phyloP scores from a whole-genome alignment of 495 filamentous ascomycete genomes.

The Aspergillus heteromorphus region DNA sequence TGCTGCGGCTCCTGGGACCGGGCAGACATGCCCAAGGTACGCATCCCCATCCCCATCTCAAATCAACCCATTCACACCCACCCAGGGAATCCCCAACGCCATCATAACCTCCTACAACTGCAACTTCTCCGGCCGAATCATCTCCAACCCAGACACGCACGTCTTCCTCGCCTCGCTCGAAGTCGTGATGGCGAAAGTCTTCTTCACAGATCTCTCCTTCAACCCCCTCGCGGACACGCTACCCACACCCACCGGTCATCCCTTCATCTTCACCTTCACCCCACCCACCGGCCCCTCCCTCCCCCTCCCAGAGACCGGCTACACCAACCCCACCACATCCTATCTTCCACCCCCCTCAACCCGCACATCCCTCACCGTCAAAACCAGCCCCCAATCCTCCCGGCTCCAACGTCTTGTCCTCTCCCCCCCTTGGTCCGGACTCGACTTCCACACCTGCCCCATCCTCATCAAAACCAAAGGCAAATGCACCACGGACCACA shows the following conservation, averaged over 20 bases:
- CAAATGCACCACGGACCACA: constrained; percentile 94
- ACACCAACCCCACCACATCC: constrained; percentile 60
- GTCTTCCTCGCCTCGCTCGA: background rate
- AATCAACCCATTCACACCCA: background rate
- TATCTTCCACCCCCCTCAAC: constrained; percentile 75
- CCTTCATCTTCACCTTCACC: background rate
- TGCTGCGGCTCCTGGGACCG: background rate
- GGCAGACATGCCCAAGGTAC: background rate
- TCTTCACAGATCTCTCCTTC: background rate
- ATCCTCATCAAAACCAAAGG: constrained; percentile 88
- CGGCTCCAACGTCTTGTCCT: constrained; percentile 76
- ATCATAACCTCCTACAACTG: background rate
- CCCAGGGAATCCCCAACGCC: background rate
- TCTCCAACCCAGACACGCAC: background rate
- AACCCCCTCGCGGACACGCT: background rate
- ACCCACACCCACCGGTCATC: background rate
- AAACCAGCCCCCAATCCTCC: constrained; percentile 73
- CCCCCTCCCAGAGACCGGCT: background rate
- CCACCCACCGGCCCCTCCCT: background rate
- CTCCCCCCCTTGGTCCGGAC: constrained; percentile 78
- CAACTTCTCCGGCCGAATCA: background rate
- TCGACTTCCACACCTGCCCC: constrained; percentile 69
- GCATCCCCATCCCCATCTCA: background rate
- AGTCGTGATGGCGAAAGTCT: background rate
- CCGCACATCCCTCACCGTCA: constrained; percentile 58